phyloP scores from a whole-genome alignment of 2,329 filamentous ascomycete genomes.

The Apiospora rasikravindrae region DNA sequence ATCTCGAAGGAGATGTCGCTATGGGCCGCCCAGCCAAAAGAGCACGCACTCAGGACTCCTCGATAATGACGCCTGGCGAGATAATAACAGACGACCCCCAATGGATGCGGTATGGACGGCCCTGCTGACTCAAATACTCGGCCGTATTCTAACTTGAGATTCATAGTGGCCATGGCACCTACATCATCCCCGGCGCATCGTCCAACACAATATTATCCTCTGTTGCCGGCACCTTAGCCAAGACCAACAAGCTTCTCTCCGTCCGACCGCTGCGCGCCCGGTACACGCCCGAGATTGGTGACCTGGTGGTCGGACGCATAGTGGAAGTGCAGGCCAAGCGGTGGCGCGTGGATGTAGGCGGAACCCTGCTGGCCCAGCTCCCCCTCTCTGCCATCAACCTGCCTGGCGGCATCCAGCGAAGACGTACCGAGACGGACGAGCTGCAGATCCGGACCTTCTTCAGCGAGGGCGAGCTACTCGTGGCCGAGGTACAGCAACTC shows the following conservation, averaged over 20 bases:
- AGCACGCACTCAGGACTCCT: conserved; percentile 44
- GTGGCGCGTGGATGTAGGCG: conserved; percentile 95
- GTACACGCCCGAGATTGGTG: conserved; percentile 95
- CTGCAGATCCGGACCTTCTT: conserved; percentile 98
- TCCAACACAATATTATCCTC: conserved; percentile 76
- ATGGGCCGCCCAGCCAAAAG: conserved; percentile 50
- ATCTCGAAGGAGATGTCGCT: conserved; percentile 50
- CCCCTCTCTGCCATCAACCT: conserved; percentile 92
- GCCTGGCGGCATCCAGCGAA: conserved; percentile 88
- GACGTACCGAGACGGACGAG: conserved; percentile 93
- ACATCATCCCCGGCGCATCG: conserved; percentile 62
- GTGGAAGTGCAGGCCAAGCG: conserved; percentile 91
- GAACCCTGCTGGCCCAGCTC: conserved; percentile 82
- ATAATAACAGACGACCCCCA: conserved; percentile 89
- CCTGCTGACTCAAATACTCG: background rate
- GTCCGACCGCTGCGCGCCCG: conserved; percentile 88
- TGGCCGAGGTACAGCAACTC: conserved; percentile 92
- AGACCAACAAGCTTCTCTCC: conserved; percentile 96
- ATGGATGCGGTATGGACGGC: conserved; percentile 77
- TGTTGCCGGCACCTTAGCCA: conserved; percentile 86
- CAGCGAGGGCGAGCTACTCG: conserved; percentile 88
- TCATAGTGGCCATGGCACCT: conserved; percentile 88
- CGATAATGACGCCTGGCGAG: conserved; percentile 86
- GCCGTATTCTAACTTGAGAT: conserved; percentile 26
- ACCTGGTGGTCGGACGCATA: conserved; percentile 92